Conservation (phyloP, 2,329 filamentous ascomycete genomes). For the Periconia digitata region DNA sequence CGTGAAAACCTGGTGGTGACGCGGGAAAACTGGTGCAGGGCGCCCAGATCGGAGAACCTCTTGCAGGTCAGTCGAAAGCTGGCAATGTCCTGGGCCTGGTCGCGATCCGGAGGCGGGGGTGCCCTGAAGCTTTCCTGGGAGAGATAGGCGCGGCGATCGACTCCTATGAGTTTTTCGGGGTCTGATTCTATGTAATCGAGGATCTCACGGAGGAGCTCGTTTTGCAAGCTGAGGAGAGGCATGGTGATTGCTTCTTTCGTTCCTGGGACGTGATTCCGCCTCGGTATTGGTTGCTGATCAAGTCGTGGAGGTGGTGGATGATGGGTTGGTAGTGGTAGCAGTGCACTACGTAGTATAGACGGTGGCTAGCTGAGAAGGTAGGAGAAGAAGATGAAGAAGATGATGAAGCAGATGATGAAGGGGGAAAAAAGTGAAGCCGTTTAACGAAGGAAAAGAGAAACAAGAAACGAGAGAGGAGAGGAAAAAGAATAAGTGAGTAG, state of each 20-base stretch:
- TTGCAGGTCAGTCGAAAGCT: constrained; percentile 53
- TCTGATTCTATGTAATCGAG: constrained; percentile 56
- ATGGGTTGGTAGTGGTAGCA: neutral
- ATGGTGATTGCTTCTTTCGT: constrained; percentile 33
- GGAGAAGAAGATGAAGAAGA: neutral
- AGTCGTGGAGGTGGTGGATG: too few species aligned
- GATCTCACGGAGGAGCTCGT: constrained; percentile 54
- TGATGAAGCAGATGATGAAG: neutral
- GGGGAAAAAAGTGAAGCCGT: too few species aligned
- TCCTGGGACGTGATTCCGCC: constrained; percentile 29
- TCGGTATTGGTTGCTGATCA: neutral
- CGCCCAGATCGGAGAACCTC: constrained; percentile 53
- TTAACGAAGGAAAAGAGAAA: too few species aligned
- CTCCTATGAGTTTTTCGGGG: constrained; percentile 52
- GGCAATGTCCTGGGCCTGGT: constrained; percentile 49
- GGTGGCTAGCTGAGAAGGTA: neutral
- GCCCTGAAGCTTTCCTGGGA: constrained; percentile 56
- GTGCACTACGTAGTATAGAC: neutral
- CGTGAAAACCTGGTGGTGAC: constrained; percentile 55
- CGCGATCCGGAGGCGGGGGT: constrained; percentile 44
- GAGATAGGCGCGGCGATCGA: constrained; percentile 54
- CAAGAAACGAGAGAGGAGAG: neutral
- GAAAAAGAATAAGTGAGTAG: neutral
- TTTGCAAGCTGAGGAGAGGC: constrained; percentile 47
- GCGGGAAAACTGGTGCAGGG: constrained; percentile 54